Conservation (phyloP, 129 eudicot species). For the Tanacetum coccineum region DNA sequence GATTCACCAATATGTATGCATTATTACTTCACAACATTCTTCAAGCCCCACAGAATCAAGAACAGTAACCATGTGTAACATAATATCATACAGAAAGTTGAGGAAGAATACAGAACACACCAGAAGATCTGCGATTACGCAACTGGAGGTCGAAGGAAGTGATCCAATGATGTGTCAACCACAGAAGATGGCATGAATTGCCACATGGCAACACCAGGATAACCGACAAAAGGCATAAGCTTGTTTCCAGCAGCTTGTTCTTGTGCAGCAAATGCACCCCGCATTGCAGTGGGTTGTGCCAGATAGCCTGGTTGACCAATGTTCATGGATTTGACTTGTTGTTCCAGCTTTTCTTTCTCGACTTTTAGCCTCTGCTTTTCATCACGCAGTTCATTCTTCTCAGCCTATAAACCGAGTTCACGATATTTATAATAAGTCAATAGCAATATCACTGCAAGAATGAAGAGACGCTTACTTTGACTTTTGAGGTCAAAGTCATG, state of each 20-base stretch:
- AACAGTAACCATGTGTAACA: neutral
- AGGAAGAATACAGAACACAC: constrained; percentile 18
- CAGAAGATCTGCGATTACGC: constrained; percentile 42
- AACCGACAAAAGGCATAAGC: constrained; percentile 67
- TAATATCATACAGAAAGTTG: constrained; percentile 12
- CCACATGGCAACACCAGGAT: constrained; percentile 86
- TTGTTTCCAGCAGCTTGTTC: constrained; percentile 58
- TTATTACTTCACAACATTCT: neutral
- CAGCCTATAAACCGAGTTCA: constrained; percentile 35
- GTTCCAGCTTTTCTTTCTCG: constrained; percentile 73
- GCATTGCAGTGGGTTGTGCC: constrained; percentile 53
- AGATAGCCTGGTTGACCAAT: constrained; percentile 48
- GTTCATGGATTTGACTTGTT: constrained; percentile 49
- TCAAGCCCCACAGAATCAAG: constrained; percentile 2
- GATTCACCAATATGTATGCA: neutral
- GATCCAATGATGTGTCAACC: constrained; percentile 78
- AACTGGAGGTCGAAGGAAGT: constrained; percentile 82
- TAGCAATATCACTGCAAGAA: neutral
- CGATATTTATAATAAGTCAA: neutral
- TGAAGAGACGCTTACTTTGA: neutral
- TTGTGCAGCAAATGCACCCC: constrained; percentile 57
- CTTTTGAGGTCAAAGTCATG: neutral
- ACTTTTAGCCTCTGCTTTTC: constrained; percentile 67
- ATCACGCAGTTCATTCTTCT: constrained; percentile 79
- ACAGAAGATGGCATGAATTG: constrained; percentile 82